Base-by-base conservation (phyloP, 257 asterid species). In the Gentiana macrophylla region DNA sequence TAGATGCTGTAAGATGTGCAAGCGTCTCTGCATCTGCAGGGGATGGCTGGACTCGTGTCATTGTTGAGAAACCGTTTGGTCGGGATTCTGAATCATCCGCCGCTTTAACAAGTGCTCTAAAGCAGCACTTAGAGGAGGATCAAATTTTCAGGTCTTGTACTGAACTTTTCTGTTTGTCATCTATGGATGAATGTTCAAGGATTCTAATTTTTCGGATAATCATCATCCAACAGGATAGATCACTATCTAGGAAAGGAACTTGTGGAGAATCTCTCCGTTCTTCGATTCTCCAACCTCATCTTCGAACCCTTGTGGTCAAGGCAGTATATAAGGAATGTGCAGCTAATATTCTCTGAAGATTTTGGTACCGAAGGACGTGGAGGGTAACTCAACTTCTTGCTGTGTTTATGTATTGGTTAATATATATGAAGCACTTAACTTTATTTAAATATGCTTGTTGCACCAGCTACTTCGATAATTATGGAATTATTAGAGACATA, bases 351-450 rank as follows among this genome's bases (percentile, higher is more conserved):
- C 79, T 91, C 98, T 0, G 98, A 91, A 80, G 95, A 91, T 81
- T 91, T 91, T 55, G 98, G 98, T 37, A 91, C 98, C 24, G 98
- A 91, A 81, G 98, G 98, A 52, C 79, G 96, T 35, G 98, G 98
- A 82, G 98, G 98, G 98, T 91, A 86, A 50, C 60, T 69, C 49
- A 45, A 52, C 62, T 59, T 71, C 47, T 53, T 62, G 33, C 62
- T 46, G 32, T 68, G 36, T 53, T 24, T 50, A 57, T 12, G 51
- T 49, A 35, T 52, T 52, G 24, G 57, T 51, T 44, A 8, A 4
- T 60, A 62, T 35, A 12, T 35, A 12, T 57, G 3, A 0, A 32
- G 1, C 51, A 50, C 62, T 58, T 58, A 37, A 46, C 37, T 61
- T 70, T 56, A 53, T 53, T 49, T 33, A 53, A 52, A 13, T 8